Evolutionary conservation across 495 filamentous ascomycete genomes (phyloP).

Genomic region (Lophiostoma macrostomum): DNA sequence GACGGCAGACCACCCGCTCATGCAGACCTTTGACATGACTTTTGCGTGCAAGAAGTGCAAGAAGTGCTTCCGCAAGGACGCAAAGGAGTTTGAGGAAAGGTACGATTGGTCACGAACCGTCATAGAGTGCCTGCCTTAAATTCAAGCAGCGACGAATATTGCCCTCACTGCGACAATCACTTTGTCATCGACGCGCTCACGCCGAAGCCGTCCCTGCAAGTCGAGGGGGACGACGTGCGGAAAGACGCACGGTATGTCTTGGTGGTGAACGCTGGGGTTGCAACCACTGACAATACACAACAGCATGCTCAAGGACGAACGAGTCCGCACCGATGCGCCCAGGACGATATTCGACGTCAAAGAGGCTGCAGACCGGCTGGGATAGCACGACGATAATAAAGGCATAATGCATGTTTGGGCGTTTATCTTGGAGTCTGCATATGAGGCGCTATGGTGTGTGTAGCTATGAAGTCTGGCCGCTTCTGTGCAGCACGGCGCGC

Average conservation of each 20-base stretch:
- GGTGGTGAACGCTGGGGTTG: neutral
- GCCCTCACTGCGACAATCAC: conserved; percentile 99
- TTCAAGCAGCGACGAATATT: conserved; percentile 80
- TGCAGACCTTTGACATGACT: conserved; percentile 77
- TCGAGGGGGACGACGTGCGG: conserved; percentile 87
- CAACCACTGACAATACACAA: neutral
- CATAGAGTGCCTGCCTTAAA: neutral
- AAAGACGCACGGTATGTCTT: conserved; percentile 60
- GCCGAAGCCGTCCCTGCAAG: conserved; percentile 71
- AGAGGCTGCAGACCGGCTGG: conserved; percentile 68
- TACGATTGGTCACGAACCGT: conserved; percentile 30
- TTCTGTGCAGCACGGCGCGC: no score
- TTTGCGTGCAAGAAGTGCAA: conserved; percentile 99
- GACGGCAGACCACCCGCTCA: conserved; percentile 65
- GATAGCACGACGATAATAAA: conserved; percentile 44
- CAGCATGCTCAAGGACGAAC: conserved; percentile 91
- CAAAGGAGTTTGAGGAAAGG: conserved; percentile 85
- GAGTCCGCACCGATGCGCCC: conserved; percentile 60
- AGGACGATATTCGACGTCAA: conserved; percentile 67
- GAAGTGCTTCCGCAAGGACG: conserved; percentile 95
- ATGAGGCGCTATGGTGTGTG: no score
- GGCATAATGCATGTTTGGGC: no score
- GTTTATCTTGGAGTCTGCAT: no score
- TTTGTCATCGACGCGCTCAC: conserved; percentile 86
- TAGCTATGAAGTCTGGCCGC: no score